A percentile compares a stretch with the other conserved stretches of the same genome.
Evolutionary conservation across 768 basidiomycete species (phyloP).

Genomic region (Pleurotus tuoliensis): DNA sequence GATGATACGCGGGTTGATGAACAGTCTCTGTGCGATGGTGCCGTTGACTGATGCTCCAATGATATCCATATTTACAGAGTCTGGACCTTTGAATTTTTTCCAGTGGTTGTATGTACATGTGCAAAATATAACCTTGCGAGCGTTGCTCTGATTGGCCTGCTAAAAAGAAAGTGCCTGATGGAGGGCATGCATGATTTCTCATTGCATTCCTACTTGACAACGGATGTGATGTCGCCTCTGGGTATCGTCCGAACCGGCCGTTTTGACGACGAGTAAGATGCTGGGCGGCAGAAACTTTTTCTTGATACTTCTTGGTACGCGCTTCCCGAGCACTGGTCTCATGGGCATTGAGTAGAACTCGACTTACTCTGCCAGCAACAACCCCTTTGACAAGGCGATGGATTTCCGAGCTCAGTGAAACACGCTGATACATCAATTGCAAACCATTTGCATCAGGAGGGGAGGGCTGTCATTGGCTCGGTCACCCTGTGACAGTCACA

Average conservation of each 20-base stretch:
- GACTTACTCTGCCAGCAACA: neutral
- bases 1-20: neutral
- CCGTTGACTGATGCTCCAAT: neutral
- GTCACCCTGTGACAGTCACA: constrained; percentile 8
- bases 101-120: too few species aligned
- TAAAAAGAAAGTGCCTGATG: neutral
- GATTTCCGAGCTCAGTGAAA: neutral
- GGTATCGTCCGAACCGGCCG: neutral
- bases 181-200: too few species aligned
- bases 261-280: neutral
- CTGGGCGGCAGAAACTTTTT: too few species aligned
- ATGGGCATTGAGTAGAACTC: too few species aligned
- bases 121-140: too few species aligned
- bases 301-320: too few species aligned
- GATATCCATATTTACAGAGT: neutral
- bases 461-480: constrained; percentile 2
- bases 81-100: too few species aligned
- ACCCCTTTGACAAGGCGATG: neutral
- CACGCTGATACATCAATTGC: constrained; percentile 5
- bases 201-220: too few species aligned
- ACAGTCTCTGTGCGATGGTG: neutral
- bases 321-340: too few species aligned
- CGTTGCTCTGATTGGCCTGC: too few species aligned
- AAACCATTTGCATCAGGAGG: neutral
- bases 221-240: too few species aligned